Base-by-base conservation (phyloP, 345 rosid species). In the Lenwebbia sp. region DNA sequence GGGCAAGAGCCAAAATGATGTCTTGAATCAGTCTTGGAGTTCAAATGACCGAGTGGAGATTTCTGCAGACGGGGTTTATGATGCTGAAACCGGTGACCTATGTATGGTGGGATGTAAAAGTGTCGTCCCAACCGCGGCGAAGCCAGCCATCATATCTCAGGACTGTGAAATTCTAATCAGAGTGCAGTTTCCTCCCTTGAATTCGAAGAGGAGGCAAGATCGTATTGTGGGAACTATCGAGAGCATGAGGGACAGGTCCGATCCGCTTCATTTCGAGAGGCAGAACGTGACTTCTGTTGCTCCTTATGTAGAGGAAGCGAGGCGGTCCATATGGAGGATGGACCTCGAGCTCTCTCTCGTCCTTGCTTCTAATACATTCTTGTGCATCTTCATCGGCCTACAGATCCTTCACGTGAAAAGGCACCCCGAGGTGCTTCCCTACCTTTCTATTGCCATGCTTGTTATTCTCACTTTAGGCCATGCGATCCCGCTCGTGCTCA, bases 101-200 rank as follows among this genome's bases (percentile, higher is more conserved):
- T 92, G 94, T 84, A 89, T 94, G 96, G 85, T 92, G 57, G 96
- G 94, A 23, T 94, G 96, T 83, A 86, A 89, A 50, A 83, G 84
- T 60, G 37, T 84, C 21, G 83, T 50, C 49, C 57, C 78, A 19
- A 82, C 19, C 7, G 58, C 82, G 54, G 81, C 75, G 41, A 26
- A 30, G 53, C 47, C 12, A 76, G 47, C 13, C 5, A 22, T n/a
- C 19, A 54, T 49, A 49, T 87, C 90, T n/a, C 25, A 7, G 84
- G 94, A 94, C 88, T 92, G 95, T 50, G 88, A 91, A 49, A 86
- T 91, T 75, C 84, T 86, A 47, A 81, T 94, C 83, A 85, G 19
- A 25, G 9, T 90, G 26, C 92, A 91, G 50, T 90, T 92, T 65
- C 87, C 96, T 87, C 90, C 93, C 47, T 17, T 90, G 58, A 84